Evolutionary conservation across 495 filamentous ascomycete species (phyloP).

Genomic region (Podospora pseudoanserina): DNA sequence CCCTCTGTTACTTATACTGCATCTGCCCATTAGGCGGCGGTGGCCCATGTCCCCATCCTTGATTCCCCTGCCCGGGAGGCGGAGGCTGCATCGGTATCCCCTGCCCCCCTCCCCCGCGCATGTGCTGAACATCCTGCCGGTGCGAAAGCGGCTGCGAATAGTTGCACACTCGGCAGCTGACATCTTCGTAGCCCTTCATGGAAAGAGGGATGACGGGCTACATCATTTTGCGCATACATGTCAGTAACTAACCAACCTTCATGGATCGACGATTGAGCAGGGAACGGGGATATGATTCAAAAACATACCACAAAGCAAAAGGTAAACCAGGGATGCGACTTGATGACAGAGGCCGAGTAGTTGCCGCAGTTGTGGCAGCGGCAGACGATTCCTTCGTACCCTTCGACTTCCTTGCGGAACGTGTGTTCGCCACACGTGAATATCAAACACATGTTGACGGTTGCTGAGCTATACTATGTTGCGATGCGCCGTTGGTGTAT

Average conservation of each 20-base stretch:
- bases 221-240: too few relatives aligned
- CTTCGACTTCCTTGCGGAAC: conserved; percentile 52
- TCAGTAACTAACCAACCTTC: not conserved
- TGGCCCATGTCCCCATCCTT: conserved; percentile 27
- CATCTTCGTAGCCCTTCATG: conserved; percentile 53
- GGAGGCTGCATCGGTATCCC: conserved; percentile 43
- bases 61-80: conserved; percentile 20
- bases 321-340: conserved; percentile 55
- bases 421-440: conserved; percentile 58
- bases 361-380: conserved; percentile 58
- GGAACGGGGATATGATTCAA: too few relatives aligned
- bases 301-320: conserved; percentile 53
- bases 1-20: conserved; percentile 29
- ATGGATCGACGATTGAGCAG: not conserved
- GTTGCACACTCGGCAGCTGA: conserved; percentile 53
- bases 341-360: conserved; percentile 47
- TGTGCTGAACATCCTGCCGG: conserved; percentile 48
- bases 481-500: not conserved
- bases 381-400: conserved; percentile 51
- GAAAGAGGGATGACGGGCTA: conserved; percentile 55
- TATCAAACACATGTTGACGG: conserved; percentile 50
- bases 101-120: conserved; percentile 40
- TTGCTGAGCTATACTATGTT: not conserved
- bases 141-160: conserved; percentile 54
- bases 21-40: conserved; percentile 34